These are phyloP conservation scores for Neopestalotiopsis clavispora DNA, from an alignment of 2,329 filamentous ascomycete genomes.

Conservation along the genomic window DNA sequence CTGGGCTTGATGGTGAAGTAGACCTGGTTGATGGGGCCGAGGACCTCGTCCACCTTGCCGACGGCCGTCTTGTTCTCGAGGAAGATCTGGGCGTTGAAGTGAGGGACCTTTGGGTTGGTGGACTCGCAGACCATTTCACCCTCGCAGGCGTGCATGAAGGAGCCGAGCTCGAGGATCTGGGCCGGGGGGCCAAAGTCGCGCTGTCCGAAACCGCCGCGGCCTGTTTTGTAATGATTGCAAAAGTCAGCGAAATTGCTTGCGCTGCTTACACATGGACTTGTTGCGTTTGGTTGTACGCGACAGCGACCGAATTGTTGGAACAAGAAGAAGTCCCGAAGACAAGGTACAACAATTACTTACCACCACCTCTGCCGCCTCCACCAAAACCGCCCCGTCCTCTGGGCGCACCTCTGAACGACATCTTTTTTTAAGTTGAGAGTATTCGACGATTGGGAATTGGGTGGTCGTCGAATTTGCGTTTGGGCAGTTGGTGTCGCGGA, in stretches of 20 bases:
- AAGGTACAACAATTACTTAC: slow-evolving; percentile 26
- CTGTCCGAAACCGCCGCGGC: slow-evolving; percentile 38
- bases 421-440: slow-evolving; percentile 17
- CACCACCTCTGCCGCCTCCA: slow-evolving; percentile 33
- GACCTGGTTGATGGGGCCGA: slow-evolving; percentile 96
- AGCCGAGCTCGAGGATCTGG: slow-evolving; percentile 75
- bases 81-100: slow-evolving; percentile 99
- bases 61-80: slow-evolving; percentile 96
- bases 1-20: slow-evolving; percentile 98
- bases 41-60: slow-evolving; percentile 88
- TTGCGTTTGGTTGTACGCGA: background rate
- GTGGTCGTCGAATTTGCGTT: slow-evolving; percentile 4
- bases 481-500: background rate
- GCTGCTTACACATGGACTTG: too few relatives aligned
- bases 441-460: background rate
- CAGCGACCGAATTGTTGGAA: background rate
- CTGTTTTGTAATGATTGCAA: slow-evolving; percentile 18
- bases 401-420: slow-evolving; percentile 38
- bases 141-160: slow-evolving; percentile 92
- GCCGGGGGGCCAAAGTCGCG: slow-evolving; percentile 40
- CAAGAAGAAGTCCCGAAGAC: background rate
- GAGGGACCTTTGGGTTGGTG: slow-evolving; percentile 92
- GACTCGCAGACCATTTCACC: slow-evolving; percentile 98
- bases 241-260: background rate
- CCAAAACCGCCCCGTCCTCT: slow-evolving; percentile 37